Base-by-base conservation (phyloP, 2,329 filamentous ascomycete species). In the Trichoderma sp. region DNA sequence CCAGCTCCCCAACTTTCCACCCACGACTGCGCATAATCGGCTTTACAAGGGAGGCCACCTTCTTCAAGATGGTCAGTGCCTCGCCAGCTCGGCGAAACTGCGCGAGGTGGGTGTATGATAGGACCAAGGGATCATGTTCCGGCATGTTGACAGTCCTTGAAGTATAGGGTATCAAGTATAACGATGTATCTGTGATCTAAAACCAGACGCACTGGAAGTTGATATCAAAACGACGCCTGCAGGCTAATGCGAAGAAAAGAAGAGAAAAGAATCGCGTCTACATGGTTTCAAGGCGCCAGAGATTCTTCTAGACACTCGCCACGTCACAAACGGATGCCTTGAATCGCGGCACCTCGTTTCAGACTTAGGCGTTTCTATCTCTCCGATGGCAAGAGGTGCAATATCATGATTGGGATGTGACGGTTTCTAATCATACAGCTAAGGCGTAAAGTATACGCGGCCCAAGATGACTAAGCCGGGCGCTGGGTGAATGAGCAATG, bases 11-110 rank as follows among this genome's bases (percentile, higher is more conserved):
- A 41, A 98, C 94, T 77, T 88, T 92, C 94, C 95, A 98, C 74
- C 89, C 89, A 60, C 94, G 91, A 65, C 94, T 94, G 78, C 95
- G 90, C 95, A 98, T 98, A 77, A 98, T 94, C 21, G 96, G 96
- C 83, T 98, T 98, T 77, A 98, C 95, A 75, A 97, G 85, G 31
- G 95, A 97, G 3, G 95, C 95, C 56, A 97, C 89, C 83, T 93
- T 95, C 80, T 92, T 93, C 29, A 98, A 88, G 75, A 90, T 91
- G 45, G 90, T 84, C 21, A 90, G 81, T 16, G 89, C 89, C 75
- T 90, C 88, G 18, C 82, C 80, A 24, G 87, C 85, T 3, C 88
- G 86, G 1, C 86, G 85, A 38, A 88, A 85, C 27, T 84, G 81
- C 9, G 81, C 82, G 71, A 91, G 80, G 78, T 91, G 89, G 45